Conservation (phyloP, 208 protist genomes). For the Leptomonas pyrrhocoris region DNA sequence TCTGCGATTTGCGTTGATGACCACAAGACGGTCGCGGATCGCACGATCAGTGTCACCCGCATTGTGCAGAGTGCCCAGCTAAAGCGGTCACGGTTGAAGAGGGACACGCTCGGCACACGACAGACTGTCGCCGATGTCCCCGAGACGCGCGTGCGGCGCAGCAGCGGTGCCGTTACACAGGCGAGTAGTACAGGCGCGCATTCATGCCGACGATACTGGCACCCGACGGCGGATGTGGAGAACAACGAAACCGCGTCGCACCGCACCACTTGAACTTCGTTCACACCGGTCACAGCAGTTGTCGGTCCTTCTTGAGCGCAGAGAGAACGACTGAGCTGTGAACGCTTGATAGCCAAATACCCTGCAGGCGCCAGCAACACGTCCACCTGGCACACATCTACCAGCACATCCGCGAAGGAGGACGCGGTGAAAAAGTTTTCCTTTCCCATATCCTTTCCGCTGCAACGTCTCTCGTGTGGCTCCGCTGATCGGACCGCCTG, state of each 20-base stretch:
- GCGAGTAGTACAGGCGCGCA: constrained; percentile 5
- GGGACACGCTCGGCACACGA: constrained; percentile 2
- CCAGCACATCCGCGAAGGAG: not conserved
- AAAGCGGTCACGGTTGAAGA: constrained; percentile 16
- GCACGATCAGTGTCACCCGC: not conserved
- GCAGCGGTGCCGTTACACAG: not conserved
- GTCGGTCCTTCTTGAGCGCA: not conserved
- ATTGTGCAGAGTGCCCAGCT: constrained; percentile 23
- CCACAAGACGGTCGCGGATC: not conserved
- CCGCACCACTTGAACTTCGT: not conserved
- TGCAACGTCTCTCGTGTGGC: not conserved
- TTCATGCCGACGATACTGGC: not conserved
- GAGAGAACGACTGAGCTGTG: not conserved
- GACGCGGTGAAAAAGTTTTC: not conserved
- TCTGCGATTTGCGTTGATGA: not conserved
- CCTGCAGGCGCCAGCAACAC: constrained; percentile 10
- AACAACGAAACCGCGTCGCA: not conserved
- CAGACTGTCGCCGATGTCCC: not conserved
- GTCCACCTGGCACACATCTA: constrained; percentile 7
- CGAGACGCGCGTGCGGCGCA: not conserved
- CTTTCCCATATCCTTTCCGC: not conserved
- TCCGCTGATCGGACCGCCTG: not conserved
- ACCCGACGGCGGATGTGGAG: not conserved
- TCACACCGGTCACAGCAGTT: not conserved
- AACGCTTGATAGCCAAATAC: constrained; percentile 4